Conservation (phyloP, 129 eudicot species). For the Glebionis coronaria region DNA sequence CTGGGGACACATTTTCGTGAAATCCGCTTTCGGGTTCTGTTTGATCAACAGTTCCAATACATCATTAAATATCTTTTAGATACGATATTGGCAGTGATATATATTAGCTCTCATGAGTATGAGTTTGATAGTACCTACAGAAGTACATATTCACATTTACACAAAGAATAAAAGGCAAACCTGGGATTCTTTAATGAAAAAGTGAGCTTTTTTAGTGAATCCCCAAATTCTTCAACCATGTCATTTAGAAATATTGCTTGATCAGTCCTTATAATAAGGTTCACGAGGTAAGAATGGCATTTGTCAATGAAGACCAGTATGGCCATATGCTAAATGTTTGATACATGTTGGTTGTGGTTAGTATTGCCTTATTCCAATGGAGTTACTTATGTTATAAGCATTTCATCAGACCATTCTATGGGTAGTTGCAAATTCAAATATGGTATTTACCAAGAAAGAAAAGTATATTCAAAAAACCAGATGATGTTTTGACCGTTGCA, state of each 20-base stretch:
- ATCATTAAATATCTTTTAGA: neutral
- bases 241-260: slow-evolving; percentile 58
- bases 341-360: too few species aligned
- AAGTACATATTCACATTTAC: neutral
- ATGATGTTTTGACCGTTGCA: too few species aligned
- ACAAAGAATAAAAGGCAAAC: slow-evolving; percentile 16
- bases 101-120: neutral
- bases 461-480: too few species aligned
- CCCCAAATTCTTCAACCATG: slow-evolving; percentile 71
- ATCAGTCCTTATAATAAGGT: too few species aligned
- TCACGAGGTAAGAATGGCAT: too few species aligned
- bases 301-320: too few species aligned
- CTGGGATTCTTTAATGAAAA: slow-evolving; percentile 64
- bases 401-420: too few species aligned
- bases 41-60: slow-evolving; percentile 24
- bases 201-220: slow-evolving; percentile 57
- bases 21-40: slow-evolving; percentile 35
- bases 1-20: slow-evolving; percentile 31
- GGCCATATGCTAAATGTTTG: too few species aligned
- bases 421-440: too few species aligned
- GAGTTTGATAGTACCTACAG: neutral
- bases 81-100: neutral
- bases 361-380: too few species aligned
- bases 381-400: too few species aligned
- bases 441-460: too few species aligned